Conservation (phyloP, 306 rosid genomes). For the Acacia confusa region DNA sequence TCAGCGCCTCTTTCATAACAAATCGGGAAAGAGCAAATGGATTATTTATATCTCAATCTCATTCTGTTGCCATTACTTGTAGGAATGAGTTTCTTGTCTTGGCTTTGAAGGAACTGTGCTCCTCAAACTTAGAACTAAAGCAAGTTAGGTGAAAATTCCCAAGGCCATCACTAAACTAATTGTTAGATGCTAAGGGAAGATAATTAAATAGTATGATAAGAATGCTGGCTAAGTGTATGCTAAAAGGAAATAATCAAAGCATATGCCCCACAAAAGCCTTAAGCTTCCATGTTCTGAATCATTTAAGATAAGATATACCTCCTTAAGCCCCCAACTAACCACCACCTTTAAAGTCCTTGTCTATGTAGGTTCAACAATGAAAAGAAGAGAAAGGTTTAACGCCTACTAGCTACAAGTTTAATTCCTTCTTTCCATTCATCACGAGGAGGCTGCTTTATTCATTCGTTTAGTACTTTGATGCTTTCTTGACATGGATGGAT, state of each 20-base stretch:
- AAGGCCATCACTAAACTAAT: background rate
- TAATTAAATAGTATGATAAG: background rate
- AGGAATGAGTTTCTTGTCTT: conserved; percentile 1
- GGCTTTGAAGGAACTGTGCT: background rate
- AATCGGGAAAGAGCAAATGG: background rate
- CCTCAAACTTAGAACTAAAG: conserved; percentile 2
- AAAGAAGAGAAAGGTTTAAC: background rate
- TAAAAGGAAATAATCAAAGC: conserved; percentile 2
- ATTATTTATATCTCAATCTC: too few relatives aligned
- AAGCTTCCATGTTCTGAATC: conserved; percentile 8
- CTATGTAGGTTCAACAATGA: background rate
- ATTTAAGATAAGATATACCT: conserved; percentile 8
- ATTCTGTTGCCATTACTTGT: background rate
- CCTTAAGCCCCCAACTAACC: conserved; percentile 22
- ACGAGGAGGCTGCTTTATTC: background rate
- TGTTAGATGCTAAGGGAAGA: background rate
- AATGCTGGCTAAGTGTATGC: conserved; percentile 1
- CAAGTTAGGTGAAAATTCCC: background rate
- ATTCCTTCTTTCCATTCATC: background rate
- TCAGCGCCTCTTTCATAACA: background rate
- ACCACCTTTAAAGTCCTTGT: conserved; percentile 22
- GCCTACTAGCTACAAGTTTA: background rate
- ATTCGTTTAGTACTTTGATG: background rate
- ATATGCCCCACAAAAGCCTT: conserved; percentile 30
- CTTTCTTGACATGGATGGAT: background rate